Base-by-base conservation (phyloP, 2,329 filamentous ascomycete genomes). In the Pseudocercospora vitis region DNA sequence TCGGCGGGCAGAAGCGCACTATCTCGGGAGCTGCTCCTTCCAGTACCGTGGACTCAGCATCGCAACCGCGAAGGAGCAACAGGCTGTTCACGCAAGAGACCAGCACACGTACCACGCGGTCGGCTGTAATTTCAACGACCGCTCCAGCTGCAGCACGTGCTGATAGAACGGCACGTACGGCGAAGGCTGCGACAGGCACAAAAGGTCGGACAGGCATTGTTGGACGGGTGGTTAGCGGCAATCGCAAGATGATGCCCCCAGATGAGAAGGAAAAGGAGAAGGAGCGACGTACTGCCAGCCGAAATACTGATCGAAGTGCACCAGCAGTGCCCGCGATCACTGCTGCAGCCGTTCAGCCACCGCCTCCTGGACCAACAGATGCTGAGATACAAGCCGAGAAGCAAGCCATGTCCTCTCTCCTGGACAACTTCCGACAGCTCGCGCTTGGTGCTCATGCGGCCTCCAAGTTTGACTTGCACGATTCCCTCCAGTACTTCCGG, bases 211-310 rank as follows among this genome's bases (percentile, higher is more conserved):
- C 66, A 72, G 76, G 86, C 12, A 89, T 82, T 50, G 88, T 95
- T 32, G 89, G 90, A 14, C 83, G 91, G 63, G 89, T 92, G 51
- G 89, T 96, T 39, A 96, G 91, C 69, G 91, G 91, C 18, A 96
- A 94, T 69, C 82, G 91, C 53, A 96, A 94, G 69, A 60, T 70
- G 8, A 60, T 70, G 59, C 69, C 69, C 23, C 64, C 66, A 1
- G 67, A 67, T 48, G 83, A 87, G 18, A 65, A 66, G 56, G 76
- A 32, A 81, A 85, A 74, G 88, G 67, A 68, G 44, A 62, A 66
- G 52, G 76, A 21, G 81, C 85, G 74, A 87, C 71, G 85, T 28
- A 87, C 94, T 56, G 59, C 63, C 1, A 69, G 66, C 59, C 64
- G 69, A n/a, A 63, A 87, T 83, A 62, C 88, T 51, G 67, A 67